phyloP scores from a whole-genome alignment of 2,329 filamentous ascomycete species.

The Chaetomiaceae sp. region DNA sequence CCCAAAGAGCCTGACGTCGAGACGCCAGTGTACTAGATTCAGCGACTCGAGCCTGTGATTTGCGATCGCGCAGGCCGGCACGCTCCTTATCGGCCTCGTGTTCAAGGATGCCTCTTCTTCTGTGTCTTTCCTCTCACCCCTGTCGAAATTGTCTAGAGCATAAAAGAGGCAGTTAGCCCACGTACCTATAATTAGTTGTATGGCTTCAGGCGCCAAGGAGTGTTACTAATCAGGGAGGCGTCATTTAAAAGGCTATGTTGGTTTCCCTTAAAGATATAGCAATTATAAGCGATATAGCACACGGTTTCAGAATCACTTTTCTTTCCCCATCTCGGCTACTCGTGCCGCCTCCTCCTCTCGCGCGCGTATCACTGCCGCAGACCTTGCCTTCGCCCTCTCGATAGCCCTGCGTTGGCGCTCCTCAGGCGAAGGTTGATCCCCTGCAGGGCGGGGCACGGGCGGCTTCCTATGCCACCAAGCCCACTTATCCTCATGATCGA shows the following conservation, averaged over 20 bases:
- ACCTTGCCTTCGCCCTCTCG: background rate
- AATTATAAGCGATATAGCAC: background rate
- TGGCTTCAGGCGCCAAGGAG: too few relatives aligned
- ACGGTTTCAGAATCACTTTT: background rate
- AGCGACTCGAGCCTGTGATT: constrained; percentile 63
- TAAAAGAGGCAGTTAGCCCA: background rate
- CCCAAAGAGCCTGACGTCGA: constrained; percentile 64
- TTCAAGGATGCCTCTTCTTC: too few relatives aligned
- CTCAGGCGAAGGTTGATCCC: background rate
- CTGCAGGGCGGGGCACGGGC: background rate
- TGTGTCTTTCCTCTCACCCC: too few relatives aligned
- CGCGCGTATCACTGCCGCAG: background rate
- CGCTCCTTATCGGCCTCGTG: too few relatives aligned
- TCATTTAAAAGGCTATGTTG: background rate
- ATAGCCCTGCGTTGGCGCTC: background rate
- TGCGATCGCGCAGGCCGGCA: constrained; percentile 28
- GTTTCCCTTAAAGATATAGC: background rate
- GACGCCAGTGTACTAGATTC: constrained; percentile 70
- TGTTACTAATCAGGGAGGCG: too few relatives aligned
- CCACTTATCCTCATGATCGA: background rate
- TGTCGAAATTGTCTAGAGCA: background rate
- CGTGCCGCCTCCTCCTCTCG: background rate
- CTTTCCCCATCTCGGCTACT: background rate
- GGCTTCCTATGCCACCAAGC: background rate
- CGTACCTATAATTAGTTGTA: too few relatives aligned